Percentiles rank a stretch among this genome's conserved stretches.
Evolutionary conservation across 192 early-diverging fungal genomes (phyloP).

Genomic region (Coemansia nantahalensis): DNA sequence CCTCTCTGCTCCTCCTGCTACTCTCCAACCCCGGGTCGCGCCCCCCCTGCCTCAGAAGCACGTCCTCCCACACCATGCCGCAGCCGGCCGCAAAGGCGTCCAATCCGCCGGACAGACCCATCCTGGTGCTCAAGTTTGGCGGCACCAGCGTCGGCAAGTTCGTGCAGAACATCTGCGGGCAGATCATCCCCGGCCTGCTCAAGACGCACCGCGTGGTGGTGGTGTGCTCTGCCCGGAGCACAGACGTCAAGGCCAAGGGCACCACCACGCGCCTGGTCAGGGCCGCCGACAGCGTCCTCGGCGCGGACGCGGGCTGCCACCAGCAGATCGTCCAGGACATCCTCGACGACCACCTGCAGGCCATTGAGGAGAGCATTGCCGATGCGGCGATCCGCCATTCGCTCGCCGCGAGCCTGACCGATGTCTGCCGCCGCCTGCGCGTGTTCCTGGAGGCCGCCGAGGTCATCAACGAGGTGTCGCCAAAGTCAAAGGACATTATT

Average conservation of each 20-base stretch:
- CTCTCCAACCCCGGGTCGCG: too few relatives aligned
- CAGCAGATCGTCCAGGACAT: conserved; percentile 81
- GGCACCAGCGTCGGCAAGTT: conserved; percentile 94
- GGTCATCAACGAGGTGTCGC: conserved; percentile 96
- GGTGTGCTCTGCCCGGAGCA: conserved; percentile 96
- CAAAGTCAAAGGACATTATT: conserved; percentile 93
- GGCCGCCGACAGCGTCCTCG: conserved; percentile 48
- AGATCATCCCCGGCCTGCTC: conserved; percentile 77
- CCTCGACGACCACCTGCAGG: conserved; percentile 74
- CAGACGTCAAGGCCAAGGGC: conserved; percentile 81
- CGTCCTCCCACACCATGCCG: conserved; percentile 9
- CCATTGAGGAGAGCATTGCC: conserved; percentile 58
- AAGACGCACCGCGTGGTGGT: conserved; percentile 76
- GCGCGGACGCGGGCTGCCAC: conserved; percentile 47
- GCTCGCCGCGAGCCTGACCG: conserved; percentile 63
- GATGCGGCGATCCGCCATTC: conserved; percentile 52
- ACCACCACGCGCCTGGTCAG: conserved; percentile 76
- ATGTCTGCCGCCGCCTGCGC: conserved; percentile 75
- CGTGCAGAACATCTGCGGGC: conserved; percentile 65
- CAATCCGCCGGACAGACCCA: conserved; percentile 52
- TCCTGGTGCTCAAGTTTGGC: conserved; percentile 91
- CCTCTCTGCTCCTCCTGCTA: too few relatives aligned
- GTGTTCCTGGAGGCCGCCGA: conserved; percentile 91
- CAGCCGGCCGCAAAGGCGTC: conserved; percentile 7
- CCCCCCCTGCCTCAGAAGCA: too few relatives aligned